Base-by-base conservation (phyloP, 2,329 filamentous ascomycete species). In the Penicillium italicum region DNA sequence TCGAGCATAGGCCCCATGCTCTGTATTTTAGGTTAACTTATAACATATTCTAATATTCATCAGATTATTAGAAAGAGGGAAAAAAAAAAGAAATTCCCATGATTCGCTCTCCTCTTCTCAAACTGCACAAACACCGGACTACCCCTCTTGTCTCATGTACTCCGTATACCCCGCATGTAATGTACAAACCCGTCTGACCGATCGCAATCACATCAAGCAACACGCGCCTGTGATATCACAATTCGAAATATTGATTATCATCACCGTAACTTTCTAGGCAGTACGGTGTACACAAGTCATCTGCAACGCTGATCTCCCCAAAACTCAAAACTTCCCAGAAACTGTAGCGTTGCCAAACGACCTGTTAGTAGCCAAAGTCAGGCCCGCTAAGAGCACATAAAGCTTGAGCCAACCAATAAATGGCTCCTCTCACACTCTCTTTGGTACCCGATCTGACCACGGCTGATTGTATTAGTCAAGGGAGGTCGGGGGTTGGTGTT, bases 311-410 rank as follows among this genome's bases (percentile, higher is more conserved):
- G 56, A 54, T 56, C 55, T 50, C 22, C 11, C 30, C 20, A n/a
- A 55, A 59, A 65, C 52, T 51, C 54, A 59, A 63, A 61, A 20
- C 16, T 36, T 56, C 58, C 24, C 51, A 49, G 54, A 59, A 48
- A 54, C 40, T 34, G 50, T 44, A 50, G 45, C 48, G 47, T 47
- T 53, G 46, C 37, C 37, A 49, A 48, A 43, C 59, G 48, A 18
- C 34, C 26, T 18, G 9, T 56, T 45, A 62, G 56, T 60, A 59
- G 56, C 33, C 42, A 30, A 47, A 18, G n/a, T 30, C 34, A 26
- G 16, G 38, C 22, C 37, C 12, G 40, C 30, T 26, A 33, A 43
- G 31, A 42, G 28, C 42, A 50, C 28, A 24, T 33, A 52, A n/a
- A 12, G 26, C 8, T 11, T 37, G 16, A 33, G 24, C 44, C 49